Conservation (phyloP, 2,329 filamentous ascomycete genomes). For the Hymenotorrendiella dingleyae region DNA sequence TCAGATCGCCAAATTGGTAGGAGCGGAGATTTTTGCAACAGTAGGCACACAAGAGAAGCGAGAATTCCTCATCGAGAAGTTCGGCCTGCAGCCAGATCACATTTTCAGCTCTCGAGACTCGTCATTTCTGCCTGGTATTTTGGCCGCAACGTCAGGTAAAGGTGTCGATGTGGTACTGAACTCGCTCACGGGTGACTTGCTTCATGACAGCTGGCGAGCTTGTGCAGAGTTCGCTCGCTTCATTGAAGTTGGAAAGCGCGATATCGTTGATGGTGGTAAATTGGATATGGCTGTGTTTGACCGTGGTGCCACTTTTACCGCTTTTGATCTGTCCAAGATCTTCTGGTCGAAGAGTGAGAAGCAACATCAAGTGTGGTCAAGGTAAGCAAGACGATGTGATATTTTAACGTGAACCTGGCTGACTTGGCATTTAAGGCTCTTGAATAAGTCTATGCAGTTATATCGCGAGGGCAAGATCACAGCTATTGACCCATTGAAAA, state of each 20-base stretch:
- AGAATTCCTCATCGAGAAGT: constrained; percentile 4
- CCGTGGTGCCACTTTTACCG: constrained; percentile 16
- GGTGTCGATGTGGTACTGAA: constrained; percentile 27
- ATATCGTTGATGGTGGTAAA: constrained; percentile 18
- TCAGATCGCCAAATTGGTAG: constrained; percentile 23
- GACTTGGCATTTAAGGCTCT: no score
- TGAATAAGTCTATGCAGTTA: neutral
- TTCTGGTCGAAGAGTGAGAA: neutral
- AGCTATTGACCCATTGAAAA: constrained; percentile 4
- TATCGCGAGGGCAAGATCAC: constrained; percentile 6
- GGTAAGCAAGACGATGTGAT: neutral
- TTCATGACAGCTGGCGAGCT: constrained; percentile 28
- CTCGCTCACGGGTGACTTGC: constrained; percentile 15
- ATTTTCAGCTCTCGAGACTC: constrained; percentile 7
- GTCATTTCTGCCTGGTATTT: constrained; percentile 20
- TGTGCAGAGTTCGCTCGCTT: constrained; percentile 33
- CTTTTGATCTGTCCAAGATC: constrained; percentile 19
- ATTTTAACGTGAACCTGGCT: no score
- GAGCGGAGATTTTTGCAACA: constrained; percentile 27
- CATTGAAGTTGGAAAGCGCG: constrained; percentile 34
- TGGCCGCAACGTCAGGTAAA: constrained; percentile 12
- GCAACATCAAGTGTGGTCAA: constrained; percentile 2
- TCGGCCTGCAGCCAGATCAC: constrained; percentile 1
- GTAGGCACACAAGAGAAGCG: constrained; percentile 10
- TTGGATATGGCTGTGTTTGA: constrained; percentile 27